phyloP scores from a whole-genome alignment of 805 yeast species.

The Millerozyma acaciae region DNA sequence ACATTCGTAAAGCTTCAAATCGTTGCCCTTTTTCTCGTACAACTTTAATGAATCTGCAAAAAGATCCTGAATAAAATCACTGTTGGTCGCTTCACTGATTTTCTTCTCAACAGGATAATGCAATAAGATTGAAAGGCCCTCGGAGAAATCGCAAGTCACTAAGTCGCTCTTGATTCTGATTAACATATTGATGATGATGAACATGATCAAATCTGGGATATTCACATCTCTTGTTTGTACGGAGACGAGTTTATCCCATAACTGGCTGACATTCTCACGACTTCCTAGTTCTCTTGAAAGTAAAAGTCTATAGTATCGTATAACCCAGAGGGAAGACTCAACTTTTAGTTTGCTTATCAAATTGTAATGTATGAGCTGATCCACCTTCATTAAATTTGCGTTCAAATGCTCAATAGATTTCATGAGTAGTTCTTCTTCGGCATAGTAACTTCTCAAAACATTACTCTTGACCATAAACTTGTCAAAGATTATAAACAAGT shows the following conservation, averaged over 20 bases:
- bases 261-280: slow-evolving; percentile 27
- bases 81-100: slow-evolving; percentile 8
- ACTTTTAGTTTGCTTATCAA: slow-evolving; percentile 40
- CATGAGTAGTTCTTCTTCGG: slow-evolving; percentile 39
- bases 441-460: slow-evolving; percentile 32
- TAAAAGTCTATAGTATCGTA: slow-evolving; percentile 47
- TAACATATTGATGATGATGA: slow-evolving; percentile 39
- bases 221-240: slow-evolving; percentile 9
- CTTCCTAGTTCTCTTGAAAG: slow-evolving; percentile 47
- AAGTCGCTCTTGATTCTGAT: slow-evolving; percentile 43
- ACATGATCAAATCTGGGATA: slow-evolving; percentile 37
- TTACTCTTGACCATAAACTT: slow-evolving; percentile 41
- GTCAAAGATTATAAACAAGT: slow-evolving; percentile 42
- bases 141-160: slow-evolving; percentile 49
- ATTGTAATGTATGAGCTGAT: slow-evolving; percentile 44
- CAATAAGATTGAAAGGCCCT: slow-evolving; percentile 43
- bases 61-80: slow-evolving; percentile 21
- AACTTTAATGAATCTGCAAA: slow-evolving; percentile 34
- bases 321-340: slow-evolving; percentile 53
- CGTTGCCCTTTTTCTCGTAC: slow-evolving; percentile 28
- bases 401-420: slow-evolving; percentile 48
- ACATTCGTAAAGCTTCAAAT: slow-evolving; percentile 33
- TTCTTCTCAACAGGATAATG: slow-evolving; percentile 43
- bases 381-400: slow-evolving; percentile 45
- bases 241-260: slow-evolving; percentile 50